Evolutionary conservation across 148 eudicot species (phyloP).

Genomic region (Persicaria tinctoria): DNA sequence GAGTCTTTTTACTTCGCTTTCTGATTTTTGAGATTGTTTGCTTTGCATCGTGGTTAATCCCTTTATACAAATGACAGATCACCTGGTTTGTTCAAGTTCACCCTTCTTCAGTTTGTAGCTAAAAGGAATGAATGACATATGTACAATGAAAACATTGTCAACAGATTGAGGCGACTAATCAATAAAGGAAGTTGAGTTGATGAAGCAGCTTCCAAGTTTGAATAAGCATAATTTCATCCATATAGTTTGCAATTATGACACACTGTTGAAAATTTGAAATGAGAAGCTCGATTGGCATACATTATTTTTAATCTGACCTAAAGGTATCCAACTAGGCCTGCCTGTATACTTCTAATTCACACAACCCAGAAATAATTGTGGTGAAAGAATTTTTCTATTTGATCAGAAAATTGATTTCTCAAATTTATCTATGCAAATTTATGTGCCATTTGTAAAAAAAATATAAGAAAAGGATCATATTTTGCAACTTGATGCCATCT

Average conservation of each 20-base stretch:
- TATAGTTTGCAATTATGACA: background rate
- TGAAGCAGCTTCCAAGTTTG: background rate
- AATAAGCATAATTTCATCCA: background rate
- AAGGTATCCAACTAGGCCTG: background rate
- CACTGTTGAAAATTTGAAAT: background rate
- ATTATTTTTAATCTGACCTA: background rate
- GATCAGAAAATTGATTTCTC: background rate
- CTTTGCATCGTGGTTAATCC: background rate
- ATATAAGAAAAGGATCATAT: background rate
- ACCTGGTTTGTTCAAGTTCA: background rate
- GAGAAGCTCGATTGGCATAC: background rate
- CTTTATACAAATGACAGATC: background rate
- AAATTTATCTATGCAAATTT: background rate
- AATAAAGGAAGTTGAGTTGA: background rate
- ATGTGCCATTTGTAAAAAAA: background rate
- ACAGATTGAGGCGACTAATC: slow-evolving; percentile 2
- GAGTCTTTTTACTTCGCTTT: background rate
- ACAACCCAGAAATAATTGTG: background rate
- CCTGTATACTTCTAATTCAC: background rate
- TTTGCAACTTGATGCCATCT: background rate
- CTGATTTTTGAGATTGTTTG: background rate
- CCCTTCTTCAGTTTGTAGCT: background rate
- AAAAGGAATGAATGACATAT: background rate
- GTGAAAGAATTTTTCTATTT: background rate
- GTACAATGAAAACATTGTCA: background rate